Evolutionary conservation across 1,284 basidiomycete genomes (phyloP), one percentile per base, ranked within the genome.

Genomic region (Peniophora sp.): DNA sequence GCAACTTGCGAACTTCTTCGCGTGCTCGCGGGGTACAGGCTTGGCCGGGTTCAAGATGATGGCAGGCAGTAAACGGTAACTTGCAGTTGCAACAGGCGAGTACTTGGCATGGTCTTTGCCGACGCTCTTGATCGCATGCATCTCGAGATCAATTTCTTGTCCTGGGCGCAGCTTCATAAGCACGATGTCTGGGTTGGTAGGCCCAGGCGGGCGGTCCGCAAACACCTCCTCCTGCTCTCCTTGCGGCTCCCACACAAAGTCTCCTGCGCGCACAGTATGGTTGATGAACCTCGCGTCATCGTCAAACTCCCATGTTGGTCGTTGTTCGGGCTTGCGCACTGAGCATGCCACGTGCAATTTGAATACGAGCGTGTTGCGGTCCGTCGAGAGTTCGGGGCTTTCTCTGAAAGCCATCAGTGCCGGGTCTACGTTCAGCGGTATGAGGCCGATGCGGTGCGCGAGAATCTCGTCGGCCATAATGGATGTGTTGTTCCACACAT

Each of bases 91-190:
- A 48, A 99, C 97, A n/a, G 97, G 93, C 52, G 84, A 92, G 68
- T 91, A 99, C 65, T 99, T 99, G 41, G 97, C 94, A 63, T 99
- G 97, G 60, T 96, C 93, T 61, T 91, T 92, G 19, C 93, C 95
- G n/a, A 92, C 81, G 6, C 94, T 92, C 65, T 98, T 98, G 53
- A 95, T 76, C 46, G 93, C 95, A 65, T 99, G 95, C 53, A 97
- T 64, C 64, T 97, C 92, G 69, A 95, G 79, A 34, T 89, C 77
- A 41, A 97, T 73, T 47, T 77, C 75, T 65, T 95, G 90, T 2
- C 95, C 96, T 0, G 96, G 96, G 43, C 94, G 74, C 46, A 99
- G 71, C 68, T 99, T 99, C n/a, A 89, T 89, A 25, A 99, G 75
- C 20, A 99, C 83, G 58, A 98, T 96, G 62, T 96, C 83, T 19